Conservation (phyloP, 2,329 filamentous ascomycete genomes). For the Calonectria honghensis region DNA sequence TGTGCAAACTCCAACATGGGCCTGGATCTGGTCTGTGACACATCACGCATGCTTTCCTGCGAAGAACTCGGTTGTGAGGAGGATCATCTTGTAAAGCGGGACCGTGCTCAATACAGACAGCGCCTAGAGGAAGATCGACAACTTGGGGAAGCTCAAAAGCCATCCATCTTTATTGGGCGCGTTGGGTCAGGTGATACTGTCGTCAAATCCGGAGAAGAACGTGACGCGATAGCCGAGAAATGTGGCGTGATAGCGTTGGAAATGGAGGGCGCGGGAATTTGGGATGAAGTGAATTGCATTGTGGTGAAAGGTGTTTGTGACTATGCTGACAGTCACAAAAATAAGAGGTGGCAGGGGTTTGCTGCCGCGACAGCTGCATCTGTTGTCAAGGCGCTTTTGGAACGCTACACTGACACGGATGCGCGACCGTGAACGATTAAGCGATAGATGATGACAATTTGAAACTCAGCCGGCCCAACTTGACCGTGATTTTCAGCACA, state of each 20-base stretch:
- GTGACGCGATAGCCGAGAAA: background rate
- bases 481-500: too few relatives aligned
- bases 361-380: conserved; percentile 33
- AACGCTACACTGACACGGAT: conserved; percentile 11
- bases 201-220: conserved; percentile 58
- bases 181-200: conserved; percentile 63
- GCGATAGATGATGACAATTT: background rate
- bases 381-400: conserved; percentile 13
- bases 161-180: conserved; percentile 58
- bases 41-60: conserved; percentile 28
- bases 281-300: conserved; percentile 23
- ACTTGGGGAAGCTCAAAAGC: conserved; percentile 12
- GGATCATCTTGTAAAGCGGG: background rate
- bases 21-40: conserved; percentile 4
- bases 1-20: background rate
- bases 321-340: conserved; percentile 33
- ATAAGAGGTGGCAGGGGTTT: conserved; percentile 29
- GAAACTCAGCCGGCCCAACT: too few relatives aligned
- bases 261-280: conserved; percentile 25
- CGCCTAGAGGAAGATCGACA: background rate
- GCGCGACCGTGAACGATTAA: background rate
- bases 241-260: conserved; percentile 21
- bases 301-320: conserved; percentile 27
- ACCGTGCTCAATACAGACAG: background rate
- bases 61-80: conserved; percentile 30